A percentile compares a stretch with the other conserved stretches of the same genome.
Evolutionary conservation across 2,329 filamentous ascomycete species (phyloP).

Genomic region (Ceratocystis diversiconidia): DNA sequence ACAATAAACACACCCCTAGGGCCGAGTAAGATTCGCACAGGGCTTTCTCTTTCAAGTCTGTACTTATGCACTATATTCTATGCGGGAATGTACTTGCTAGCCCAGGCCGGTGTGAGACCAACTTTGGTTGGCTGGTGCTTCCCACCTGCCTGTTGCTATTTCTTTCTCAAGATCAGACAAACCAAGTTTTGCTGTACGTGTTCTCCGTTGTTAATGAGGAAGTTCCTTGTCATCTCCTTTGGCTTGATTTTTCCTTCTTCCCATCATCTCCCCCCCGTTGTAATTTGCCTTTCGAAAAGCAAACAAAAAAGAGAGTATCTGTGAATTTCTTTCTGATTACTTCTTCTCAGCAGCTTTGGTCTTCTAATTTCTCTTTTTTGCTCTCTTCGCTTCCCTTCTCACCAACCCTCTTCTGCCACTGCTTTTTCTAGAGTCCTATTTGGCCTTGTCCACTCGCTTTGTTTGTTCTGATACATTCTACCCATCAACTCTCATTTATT

Average conservation of each 20-base stretch:
- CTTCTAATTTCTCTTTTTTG: not conserved
- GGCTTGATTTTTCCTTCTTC: not conserved
- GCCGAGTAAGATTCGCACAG: not conserved
- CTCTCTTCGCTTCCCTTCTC: constrained; percentile 1
- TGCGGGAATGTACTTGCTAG: not conserved
- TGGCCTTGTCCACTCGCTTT: constrained; percentile 11
- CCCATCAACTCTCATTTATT: not conserved
- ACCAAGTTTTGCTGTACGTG: constrained; percentile 1
- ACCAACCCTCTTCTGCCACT: not conserved
- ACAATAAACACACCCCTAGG: not conserved
- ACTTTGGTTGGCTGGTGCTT: not conserved
- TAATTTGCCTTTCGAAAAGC: not conserved
- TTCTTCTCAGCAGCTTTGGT: not conserved
- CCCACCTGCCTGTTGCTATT: not conserved
- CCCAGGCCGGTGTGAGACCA: not conserved
- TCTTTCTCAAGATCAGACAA: not conserved
- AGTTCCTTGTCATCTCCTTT: not conserved
- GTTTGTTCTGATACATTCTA: not conserved
- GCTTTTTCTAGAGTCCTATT: not conserved
- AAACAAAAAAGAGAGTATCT: not conserved
- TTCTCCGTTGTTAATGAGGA: constrained; percentile 3
- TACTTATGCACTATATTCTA: not conserved
- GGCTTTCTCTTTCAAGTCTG: not conserved
- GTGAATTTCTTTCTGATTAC: not conserved
- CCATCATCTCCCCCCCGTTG: not conserved